Evolutionary conservation across 176 grass and related monocot species (phyloP), one percentile per base, ranked within the genome.

Genomic region (Aegilops sharonensis): DNA sequence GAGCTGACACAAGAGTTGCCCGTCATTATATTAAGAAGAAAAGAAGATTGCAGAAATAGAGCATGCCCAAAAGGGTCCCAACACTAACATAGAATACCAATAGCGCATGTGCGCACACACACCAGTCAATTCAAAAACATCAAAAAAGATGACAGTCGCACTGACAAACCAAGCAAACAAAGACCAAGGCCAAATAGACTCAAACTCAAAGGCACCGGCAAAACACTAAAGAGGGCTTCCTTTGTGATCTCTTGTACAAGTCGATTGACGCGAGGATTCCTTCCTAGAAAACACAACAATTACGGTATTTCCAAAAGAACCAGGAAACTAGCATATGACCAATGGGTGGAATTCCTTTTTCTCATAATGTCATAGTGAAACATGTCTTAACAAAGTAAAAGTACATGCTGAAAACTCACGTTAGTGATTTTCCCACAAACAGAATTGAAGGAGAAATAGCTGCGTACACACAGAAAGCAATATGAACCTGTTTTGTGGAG

Each of bases 361-460:
- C 37, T 59, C 54, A 59, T 21, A 59, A 3, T 59, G 7, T 9
- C 54, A 3, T 3, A 59, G 52, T 13, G 21, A 64, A 35, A 11
- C 20, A 11, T 59, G 2, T 48, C 13, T 1, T 3, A 43, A 15
- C 2, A 80, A 72, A 73, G 8, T 11, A 52, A 24, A 15, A 40
- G 17, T 74, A 17, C 21, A n/a, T 72, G 15, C 31, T 18, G 34
- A 47, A 68, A 88, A 45, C 82, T 86, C 81, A 95, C 93, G 93
- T 92, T 25, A 95, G 68, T 30, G 93, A 95, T 90, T 95, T 95
- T 18, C 93, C 93, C 24, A 86, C 64, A 21, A 95, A 95, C 30
- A 92, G 39, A 68, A 92, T 84, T 18, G 90, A 89, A 81, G 93
- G 93, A 92, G 93, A 89, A 78, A 95, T 64, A 74, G 90, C 90